Evolutionary conservation across 2,329 filamentous ascomycete species (phyloP).

Genomic region (Trichophyton simii): DNA sequence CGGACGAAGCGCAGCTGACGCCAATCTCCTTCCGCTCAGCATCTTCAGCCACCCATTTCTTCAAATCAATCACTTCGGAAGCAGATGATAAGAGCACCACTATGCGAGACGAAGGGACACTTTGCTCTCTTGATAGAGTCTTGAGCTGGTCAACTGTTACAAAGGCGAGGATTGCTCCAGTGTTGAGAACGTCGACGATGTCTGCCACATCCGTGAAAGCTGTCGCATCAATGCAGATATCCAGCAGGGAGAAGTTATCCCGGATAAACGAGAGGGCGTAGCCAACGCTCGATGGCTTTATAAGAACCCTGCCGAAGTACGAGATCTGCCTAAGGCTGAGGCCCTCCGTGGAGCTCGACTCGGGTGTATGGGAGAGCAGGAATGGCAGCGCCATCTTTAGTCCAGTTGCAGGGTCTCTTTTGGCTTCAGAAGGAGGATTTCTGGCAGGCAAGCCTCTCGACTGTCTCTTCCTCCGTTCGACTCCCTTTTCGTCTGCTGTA

Average conservation of each 20-base stretch:
- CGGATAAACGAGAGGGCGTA: conserved; percentile 42
- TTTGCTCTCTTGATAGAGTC: conserved; percentile 39
- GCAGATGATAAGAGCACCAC: conserved; percentile 40
- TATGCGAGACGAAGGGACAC: conserved; percentile 44
- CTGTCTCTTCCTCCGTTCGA: neutral
- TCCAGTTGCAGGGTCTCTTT: conserved; percentile 2
- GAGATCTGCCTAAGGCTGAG: conserved; percentile 43
- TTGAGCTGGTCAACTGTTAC: conserved; percentile 58
- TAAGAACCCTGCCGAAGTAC: conserved; percentile 47
- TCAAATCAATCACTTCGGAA: conserved; percentile 27
- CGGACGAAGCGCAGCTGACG: conserved; percentile 18
- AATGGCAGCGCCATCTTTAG: conserved; percentile 29
- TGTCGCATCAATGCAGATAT: conserved; percentile 66
- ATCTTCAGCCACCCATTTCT: conserved; percentile 28
- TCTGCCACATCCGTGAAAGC: conserved; percentile 56
- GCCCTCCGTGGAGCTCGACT: conserved; percentile 30
- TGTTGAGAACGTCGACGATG: conserved; percentile 67
- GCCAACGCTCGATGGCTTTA: conserved; percentile 34
- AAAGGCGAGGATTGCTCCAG: conserved; percentile 74
- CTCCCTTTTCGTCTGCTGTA: neutral
- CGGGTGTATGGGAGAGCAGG: conserved; percentile 22
- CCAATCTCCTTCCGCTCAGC: conserved; percentile 26
- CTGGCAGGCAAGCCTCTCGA: neutral
- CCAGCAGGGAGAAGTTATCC: conserved; percentile 42
- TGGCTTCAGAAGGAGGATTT: neutral